These are phyloP conservation scores for Tagetes patula DNA, from an alignment of 129 eudicot species.

Conservation along the genomic window DNA sequence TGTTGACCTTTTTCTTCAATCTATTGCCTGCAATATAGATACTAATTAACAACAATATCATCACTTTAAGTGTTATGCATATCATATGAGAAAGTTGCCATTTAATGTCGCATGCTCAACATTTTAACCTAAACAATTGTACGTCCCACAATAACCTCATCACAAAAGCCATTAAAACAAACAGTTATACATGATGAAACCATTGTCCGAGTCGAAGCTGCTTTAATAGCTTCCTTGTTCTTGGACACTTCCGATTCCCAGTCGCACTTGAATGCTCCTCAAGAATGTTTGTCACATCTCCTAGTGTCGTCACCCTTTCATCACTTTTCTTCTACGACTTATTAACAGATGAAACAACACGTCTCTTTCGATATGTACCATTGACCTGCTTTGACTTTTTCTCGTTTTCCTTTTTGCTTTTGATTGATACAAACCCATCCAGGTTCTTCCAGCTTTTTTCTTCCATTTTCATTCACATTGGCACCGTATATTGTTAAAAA, in stretches of 20 bases:
- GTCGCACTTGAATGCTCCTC: constrained; percentile 37
- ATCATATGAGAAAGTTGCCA: not conserved
- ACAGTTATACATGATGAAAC: constrained; percentile 49
- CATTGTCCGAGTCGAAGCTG: constrained; percentile 80
- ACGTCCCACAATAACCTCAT: not conserved
- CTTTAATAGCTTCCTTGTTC: constrained; percentile 63
- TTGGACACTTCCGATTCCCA: constrained; percentile 86
- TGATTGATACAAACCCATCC: constrained; percentile 48
- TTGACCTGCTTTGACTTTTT: constrained; percentile 25
- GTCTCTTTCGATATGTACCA: constrained; percentile 8
- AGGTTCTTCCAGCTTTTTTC: not conserved
- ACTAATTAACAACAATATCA: not conserved
- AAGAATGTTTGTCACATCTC: constrained; percentile 52
- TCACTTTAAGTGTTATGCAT: not conserved
- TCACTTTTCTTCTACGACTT: constrained; percentile 1
- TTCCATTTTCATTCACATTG: constrained; percentile 12
- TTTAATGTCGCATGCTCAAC: not conserved
- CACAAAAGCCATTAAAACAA: constrained; percentile 3
- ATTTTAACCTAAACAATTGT: not conserved
- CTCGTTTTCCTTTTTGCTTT: constrained; percentile 29
- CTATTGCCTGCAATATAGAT: not conserved
- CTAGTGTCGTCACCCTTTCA: constrained; percentile 28
- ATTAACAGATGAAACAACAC: not conserved
- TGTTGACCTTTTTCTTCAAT: not conserved
- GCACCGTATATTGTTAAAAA: not conserved